Conservation (phyloP, 768 basidiomycete species). For the Rhodotorula graminis region DNA sequence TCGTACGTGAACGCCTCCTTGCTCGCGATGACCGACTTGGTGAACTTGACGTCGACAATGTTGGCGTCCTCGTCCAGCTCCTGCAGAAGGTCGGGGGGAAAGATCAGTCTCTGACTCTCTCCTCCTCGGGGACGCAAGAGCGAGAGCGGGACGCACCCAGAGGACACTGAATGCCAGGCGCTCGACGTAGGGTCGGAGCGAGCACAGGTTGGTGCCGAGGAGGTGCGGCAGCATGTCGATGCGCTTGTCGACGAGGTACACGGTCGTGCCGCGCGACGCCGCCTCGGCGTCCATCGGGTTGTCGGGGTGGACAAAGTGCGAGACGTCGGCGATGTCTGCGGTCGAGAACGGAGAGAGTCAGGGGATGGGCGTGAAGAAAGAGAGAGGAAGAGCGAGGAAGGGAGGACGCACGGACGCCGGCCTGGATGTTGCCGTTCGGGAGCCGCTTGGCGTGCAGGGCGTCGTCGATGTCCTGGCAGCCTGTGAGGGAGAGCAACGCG, state of each 20-base stretch:
- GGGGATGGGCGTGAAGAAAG: background rate
- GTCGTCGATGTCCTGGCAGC: slow-evolving; percentile 97
- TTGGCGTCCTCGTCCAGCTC: slow-evolving; percentile 83
- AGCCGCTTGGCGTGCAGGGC: slow-evolving; percentile 82
- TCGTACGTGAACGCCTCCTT: slow-evolving; percentile 97
- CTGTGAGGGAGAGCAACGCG: slow-evolving; percentile 48
- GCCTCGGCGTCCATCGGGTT: slow-evolving; percentile 96
- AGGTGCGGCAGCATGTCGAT: slow-evolving; percentile 96
- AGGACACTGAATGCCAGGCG: slow-evolving; percentile 90
- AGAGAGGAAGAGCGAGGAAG: too few relatives aligned
- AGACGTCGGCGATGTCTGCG: slow-evolving; percentile 95
- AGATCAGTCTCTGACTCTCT: background rate
- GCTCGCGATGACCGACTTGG: slow-evolving; percentile 92
- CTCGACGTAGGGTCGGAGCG: slow-evolving; percentile 84
- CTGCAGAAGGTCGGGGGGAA: slow-evolving; percentile 49
- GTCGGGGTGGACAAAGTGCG: slow-evolving; percentile 86
- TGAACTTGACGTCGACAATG: slow-evolving; percentile 83
- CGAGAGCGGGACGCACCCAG: slow-evolving; percentile 61
- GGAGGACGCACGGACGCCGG: slow-evolving; percentile 82
- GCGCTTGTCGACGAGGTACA: slow-evolving; percentile 95
- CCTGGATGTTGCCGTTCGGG: slow-evolving; percentile 90
- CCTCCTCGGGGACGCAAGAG: background rate
- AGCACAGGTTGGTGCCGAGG: slow-evolving; percentile 92
- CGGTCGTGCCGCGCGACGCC: slow-evolving; percentile 90
- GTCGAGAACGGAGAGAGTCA: background rate